phyloP scores from a whole-genome alignment of 2,329 filamentous ascomycete species.

The Colletotrichum sp. region DNA sequence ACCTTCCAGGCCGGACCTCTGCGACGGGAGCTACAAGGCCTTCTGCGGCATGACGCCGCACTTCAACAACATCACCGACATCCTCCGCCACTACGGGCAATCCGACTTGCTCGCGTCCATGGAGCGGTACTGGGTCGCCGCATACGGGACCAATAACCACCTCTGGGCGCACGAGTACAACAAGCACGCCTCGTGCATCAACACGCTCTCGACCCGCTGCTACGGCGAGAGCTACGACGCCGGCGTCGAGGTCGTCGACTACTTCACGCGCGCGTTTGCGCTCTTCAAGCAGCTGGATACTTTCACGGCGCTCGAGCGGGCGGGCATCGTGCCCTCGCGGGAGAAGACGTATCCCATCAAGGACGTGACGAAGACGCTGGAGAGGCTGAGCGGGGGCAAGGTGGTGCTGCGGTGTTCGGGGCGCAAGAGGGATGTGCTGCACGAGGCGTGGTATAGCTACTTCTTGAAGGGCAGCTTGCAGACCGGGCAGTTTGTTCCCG shows the following conservation, averaged over 20 bases:
- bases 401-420: slow-evolving; percentile 50
- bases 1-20: slow-evolving; percentile 43
- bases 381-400: slow-evolving; percentile 46
- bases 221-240: slow-evolving; percentile 58
- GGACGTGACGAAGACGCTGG: slow-evolving; percentile 45
- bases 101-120: slow-evolving; percentile 41
- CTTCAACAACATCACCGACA: slow-evolving; percentile 46
- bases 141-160: slow-evolving; percentile 42
- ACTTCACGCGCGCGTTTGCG: slow-evolving; percentile 45
- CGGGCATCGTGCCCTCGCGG: slow-evolving; percentile 39
- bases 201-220: slow-evolving; percentile 68
- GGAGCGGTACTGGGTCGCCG: slow-evolving; percentile 48
- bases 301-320: slow-evolving; percentile 40
- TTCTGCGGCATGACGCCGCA: slow-evolving; percentile 46
- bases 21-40: slow-evolving; percentile 47
- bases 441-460: slow-evolving; percentile 60
- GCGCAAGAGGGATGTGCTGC: slow-evolving; percentile 40
- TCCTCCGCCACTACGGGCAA: slow-evolving; percentile 44
- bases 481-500: slow-evolving; percentile 52
- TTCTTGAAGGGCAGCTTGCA: slow-evolving; percentile 57
- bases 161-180: slow-evolving; percentile 76
- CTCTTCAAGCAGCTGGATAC: slow-evolving; percentile 49
- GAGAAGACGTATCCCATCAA: slow-evolving; percentile 45
- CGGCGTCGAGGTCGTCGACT: slow-evolving; percentile 50
- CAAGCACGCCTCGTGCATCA: slow-evolving; percentile 76